Evolutionary conservation across 257 asterid species (phyloP).

Genomic region (Solanum chmielewskii): DNA sequence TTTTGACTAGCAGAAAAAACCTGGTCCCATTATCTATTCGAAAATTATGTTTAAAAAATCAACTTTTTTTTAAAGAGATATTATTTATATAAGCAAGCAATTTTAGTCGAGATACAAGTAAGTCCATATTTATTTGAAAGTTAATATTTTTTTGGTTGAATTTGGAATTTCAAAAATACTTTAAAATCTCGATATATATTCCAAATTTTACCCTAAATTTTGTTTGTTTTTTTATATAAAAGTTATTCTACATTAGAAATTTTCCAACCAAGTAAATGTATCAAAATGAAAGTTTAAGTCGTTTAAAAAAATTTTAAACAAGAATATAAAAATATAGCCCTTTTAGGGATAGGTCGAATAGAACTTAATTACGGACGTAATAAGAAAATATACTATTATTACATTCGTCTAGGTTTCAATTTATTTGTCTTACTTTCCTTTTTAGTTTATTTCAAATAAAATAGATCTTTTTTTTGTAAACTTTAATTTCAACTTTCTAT

Average conservation of each 20-base stretch:
- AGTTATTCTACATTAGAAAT: background rate
- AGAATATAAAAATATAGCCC: background rate
- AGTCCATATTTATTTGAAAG: background rate
- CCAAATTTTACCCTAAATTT: background rate
- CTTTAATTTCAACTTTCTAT: background rate
- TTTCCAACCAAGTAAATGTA: background rate
- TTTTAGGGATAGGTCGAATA: background rate
- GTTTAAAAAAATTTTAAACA: background rate
- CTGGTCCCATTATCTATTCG: background rate
- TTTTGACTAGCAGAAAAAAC: background rate
- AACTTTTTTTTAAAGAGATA: background rate
- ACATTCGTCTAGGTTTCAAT: too few species aligned
- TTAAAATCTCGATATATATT: too few species aligned
- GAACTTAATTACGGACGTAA: background rate
- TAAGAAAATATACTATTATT: background rate
- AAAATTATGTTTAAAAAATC: background rate
- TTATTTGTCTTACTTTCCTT: background rate
- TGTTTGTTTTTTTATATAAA: too few species aligned
- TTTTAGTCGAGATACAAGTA: background rate
- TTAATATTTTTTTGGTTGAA: background rate
- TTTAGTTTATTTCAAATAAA: rapidly evolving
- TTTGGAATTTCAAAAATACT: background rate
- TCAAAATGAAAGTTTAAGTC: background rate
- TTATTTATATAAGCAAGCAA: background rate
- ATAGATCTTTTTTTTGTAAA: background rate